Evolutionary conservation across 345 rosid species (phyloP), one percentile per base, ranked within the genome.

Genomic region (Populus simonii): DNA sequence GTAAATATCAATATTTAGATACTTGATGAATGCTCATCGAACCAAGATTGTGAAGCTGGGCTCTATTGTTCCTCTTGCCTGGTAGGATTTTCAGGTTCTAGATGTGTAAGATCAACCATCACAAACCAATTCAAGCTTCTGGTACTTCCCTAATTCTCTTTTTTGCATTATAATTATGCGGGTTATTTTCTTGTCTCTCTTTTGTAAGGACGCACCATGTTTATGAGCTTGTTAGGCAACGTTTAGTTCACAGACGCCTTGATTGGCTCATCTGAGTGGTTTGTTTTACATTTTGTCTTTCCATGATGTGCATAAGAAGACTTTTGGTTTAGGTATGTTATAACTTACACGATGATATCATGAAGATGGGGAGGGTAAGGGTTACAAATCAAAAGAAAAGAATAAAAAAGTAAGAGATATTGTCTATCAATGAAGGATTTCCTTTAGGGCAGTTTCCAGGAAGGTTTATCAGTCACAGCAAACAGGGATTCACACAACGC

Each of bases 111-210:
- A 81, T 84, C 92, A 39, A 5, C 84, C 74, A 47, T 83, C 31
- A 83, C 96, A 2, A 76, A 88, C 76, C 93, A 84, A 66, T 92
- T 92, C 88, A 80, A 84, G 86, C 89, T 92, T 63, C 84, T 89
- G 89, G 96, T 90, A 82, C 0, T 16, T 66, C 53, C 67, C 51
- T 7, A 43, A 3, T 45, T 33, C n/a, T 36, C 13, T 43, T 25
- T 4, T 41, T 2, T 41, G 47, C 47, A 0, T 41, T 2, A 41
- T 10, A 11, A 2, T 11, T 10, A 41, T 41, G 47, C 47, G 47
- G 47, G 47, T 41, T 41, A 41, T 41, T 41, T 41, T 41, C 47
- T 41, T 10, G 0, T 41, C 47, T 59, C 25, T 23, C 63, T n/a
- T 20, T 53, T 53, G 59, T 1, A 7, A 20, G 59, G 0, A 53